Percentiles rank a stretch among this genome's conserved stretches.
These are phyloP conservation scores for Harrya chromipes DNA, from an alignment of 768 basidiomycete genomes.

Conservation along the genomic window DNA sequence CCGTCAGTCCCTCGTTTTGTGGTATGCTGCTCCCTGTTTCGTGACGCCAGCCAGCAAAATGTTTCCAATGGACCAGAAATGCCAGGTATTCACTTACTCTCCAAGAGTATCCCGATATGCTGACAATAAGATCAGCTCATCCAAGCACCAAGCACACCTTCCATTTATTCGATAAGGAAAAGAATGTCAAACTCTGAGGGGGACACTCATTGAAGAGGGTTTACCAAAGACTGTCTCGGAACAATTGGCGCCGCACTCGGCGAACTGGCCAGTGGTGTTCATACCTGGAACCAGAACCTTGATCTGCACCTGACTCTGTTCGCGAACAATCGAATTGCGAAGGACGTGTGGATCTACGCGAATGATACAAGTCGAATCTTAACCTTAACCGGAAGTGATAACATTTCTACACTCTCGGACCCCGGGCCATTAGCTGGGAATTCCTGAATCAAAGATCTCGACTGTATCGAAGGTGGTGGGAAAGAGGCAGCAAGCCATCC, in stretches of 20 bases:
- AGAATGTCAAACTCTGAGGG: constrained; percentile 36
- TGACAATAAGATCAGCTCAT: constrained; percentile 35
- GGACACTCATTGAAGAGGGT: constrained; percentile 36
- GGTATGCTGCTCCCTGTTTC: constrained; percentile 60
- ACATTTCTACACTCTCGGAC: constrained; percentile 37
- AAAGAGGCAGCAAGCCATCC: no score
- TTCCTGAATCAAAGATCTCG: constrained; percentile 32
- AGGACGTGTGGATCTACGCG: constrained; percentile 36
- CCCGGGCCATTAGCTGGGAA: constrained; percentile 42
- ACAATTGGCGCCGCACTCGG: constrained; percentile 55
- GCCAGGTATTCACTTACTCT: constrained; percentile 45
- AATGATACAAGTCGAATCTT: constrained; percentile 43
- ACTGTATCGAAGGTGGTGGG: no score
- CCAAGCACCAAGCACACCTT: constrained; percentile 41
- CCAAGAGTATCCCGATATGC: not conserved
- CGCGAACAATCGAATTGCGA: constrained; percentile 39
- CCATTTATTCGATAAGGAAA: constrained; percentile 49
- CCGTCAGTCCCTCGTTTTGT: constrained; percentile 48
- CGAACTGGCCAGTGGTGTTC: constrained; percentile 46
- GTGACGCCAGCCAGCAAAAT: not conserved
- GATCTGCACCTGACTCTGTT: constrained; percentile 35
- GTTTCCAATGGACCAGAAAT: constrained; percentile 38
- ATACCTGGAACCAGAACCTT: constrained; percentile 42
- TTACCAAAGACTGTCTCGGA: constrained; percentile 29
- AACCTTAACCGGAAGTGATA: constrained; percentile 34